Evolutionary conservation across 2,329 filamentous ascomycete species (phyloP).

Genomic region (Trichoderma koningiopsis): DNA sequence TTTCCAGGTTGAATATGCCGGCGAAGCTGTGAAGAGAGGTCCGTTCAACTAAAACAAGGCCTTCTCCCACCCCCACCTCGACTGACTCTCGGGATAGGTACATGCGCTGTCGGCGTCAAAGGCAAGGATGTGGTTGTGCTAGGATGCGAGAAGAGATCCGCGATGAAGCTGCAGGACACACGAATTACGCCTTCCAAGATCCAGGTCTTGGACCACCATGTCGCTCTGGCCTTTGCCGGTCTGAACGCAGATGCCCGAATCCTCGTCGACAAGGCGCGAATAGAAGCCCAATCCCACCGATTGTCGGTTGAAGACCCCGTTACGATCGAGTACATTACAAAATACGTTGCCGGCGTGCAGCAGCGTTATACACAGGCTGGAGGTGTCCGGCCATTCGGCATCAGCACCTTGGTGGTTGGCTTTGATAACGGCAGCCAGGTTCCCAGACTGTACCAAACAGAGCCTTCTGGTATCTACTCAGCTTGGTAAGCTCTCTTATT

Average conservation of each 20-base stretch:
- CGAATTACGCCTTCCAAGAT: conserved; percentile 99
- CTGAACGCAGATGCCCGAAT: conserved; percentile 98
- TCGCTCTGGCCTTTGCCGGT: conserved; percentile 94
- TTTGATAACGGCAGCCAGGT: conserved; percentile 92
- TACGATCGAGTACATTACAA: conserved; percentile 98
- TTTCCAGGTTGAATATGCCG: conserved; percentile 99
- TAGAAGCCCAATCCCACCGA: conserved; percentile 96
- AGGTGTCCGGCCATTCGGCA: conserved; percentile 97
- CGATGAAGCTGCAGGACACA: conserved; percentile 99
- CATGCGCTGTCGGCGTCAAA: conserved; percentile 97
- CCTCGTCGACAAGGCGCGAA: conserved; percentile 93
- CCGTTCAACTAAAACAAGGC: conserved; percentile 33
- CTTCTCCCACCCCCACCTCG: conserved; percentile 18
- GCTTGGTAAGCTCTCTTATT: conserved; percentile 70
- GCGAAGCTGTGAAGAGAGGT: conserved; percentile 99
- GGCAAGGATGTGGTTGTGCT: conserved; percentile 91
- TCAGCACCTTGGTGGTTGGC: conserved; percentile 97
- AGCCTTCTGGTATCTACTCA: conserved; percentile 99
- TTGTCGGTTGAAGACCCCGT: conserved; percentile 96
- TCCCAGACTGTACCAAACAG: conserved; percentile 93
- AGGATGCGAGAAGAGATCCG: conserved; percentile 97
- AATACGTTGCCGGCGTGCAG: conserved; percentile 96
- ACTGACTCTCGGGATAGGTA: conserved; percentile 59
- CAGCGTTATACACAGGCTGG: conserved; percentile 99
- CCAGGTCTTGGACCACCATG: conserved; percentile 91